These are phyloP conservation scores for Apophysomyces elegans DNA, from an alignment of 371 early-diverging fungal genomes.

Conservation along the genomic window DNA sequence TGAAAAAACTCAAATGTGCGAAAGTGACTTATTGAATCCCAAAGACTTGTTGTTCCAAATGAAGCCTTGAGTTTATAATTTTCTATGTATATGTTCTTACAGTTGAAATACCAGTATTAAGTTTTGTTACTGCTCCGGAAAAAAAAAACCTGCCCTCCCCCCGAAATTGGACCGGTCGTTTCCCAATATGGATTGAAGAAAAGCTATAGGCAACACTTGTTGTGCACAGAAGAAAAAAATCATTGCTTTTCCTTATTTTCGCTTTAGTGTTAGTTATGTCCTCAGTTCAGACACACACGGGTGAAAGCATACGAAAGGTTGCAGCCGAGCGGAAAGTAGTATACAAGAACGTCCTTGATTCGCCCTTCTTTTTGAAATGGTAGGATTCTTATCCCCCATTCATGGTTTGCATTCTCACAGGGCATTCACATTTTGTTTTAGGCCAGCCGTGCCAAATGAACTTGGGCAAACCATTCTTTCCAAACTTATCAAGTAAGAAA, in stretches of 20 bases:
- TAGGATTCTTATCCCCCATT: constrained; percentile 1
- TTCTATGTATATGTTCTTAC: no score
- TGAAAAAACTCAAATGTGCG: no score
- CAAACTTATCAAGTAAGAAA: constrained; percentile 30
- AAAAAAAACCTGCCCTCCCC: no score
- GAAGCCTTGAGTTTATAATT: no score
- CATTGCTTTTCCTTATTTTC: background rate
- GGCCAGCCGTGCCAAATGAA: constrained; percentile 7
- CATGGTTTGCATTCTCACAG: background rate
- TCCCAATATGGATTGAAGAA: no score
- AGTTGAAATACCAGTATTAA: no score
- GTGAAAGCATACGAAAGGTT: constrained; percentile 22
- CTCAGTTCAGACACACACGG: background rate
- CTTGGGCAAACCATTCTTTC: constrained; percentile 17
- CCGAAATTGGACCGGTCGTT: no score
- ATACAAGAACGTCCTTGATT: constrained; percentile 35
- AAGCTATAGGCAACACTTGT: background rate
- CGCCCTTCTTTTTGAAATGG: constrained; percentile 46
- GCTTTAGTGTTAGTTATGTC: background rate
- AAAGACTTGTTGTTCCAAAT: no score
- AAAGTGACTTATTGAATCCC: no score
- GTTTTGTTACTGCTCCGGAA: no score
- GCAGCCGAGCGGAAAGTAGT: constrained; percentile 26
- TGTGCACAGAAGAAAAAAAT: background rate
- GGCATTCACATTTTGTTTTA: background rate